phyloP scores from a whole-genome alignment of 139 green algal species.

The Tetradesmus obliquus region DNA sequence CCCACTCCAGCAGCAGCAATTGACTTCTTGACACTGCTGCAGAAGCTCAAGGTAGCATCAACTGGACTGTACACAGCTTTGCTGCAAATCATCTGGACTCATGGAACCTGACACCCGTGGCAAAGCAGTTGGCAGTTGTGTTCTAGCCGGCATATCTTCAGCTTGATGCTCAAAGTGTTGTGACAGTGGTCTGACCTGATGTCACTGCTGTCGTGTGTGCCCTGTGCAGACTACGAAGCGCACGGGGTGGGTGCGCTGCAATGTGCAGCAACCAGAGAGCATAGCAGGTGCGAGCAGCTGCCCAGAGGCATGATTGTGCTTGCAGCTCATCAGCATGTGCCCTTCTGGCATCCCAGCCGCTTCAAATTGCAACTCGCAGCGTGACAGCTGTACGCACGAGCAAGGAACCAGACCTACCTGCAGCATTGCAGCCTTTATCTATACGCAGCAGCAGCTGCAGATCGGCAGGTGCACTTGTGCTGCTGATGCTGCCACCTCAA shows the following conservation, averaged over 20 bases:
- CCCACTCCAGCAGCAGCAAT: slow-evolving; percentile 64
- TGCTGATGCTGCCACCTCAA: background rate
- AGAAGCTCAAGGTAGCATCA: slow-evolving; percentile 80
- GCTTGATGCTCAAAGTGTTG: too few species aligned
- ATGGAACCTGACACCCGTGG: background rate
- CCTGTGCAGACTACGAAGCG: slow-evolving; percentile 82
- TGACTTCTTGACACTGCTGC: slow-evolving; percentile 79
- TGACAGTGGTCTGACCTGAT: too few species aligned
- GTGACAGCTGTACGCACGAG: background rate
- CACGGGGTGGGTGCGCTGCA: slow-evolving; percentile 89
- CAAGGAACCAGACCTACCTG: background rate
- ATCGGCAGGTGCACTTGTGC: background rate
- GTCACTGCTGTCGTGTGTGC: background rate
- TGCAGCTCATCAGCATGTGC: background rate
- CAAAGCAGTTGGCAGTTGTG: background rate
- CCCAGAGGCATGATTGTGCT: background rate
- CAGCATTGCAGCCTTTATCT: background rate
- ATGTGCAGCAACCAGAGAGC: slow-evolving; percentile 85
- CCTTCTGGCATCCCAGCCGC: background rate
- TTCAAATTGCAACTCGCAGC: too few species aligned
- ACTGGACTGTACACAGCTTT: background rate
- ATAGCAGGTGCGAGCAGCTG: slow-evolving; percentile 71
- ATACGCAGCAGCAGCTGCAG: too few species aligned
- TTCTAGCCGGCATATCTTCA: too few species aligned
- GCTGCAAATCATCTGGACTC: background rate